Conservation (phyloP, 2,329 filamentous ascomycete genomes). For the Aspergillus pseudonomiae region DNA sequence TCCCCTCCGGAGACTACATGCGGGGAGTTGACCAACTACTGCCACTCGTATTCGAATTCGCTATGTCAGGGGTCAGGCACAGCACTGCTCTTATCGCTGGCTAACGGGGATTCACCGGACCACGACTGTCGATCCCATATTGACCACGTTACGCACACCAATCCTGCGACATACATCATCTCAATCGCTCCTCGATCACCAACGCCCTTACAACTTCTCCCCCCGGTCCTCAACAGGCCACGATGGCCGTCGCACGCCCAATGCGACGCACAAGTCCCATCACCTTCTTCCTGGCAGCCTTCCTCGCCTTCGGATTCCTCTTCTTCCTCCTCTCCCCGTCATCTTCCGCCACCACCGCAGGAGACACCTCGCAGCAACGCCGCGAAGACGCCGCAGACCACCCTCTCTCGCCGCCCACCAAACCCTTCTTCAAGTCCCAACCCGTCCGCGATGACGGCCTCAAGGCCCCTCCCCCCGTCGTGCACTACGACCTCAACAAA, state of each 20-base stretch:
- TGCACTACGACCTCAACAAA: slow-evolving; percentile 93
- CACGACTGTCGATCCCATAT: background rate
- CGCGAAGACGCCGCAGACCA: slow-evolving; percentile 65
- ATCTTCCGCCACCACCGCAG: slow-evolving; percentile 53
- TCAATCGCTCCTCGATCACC: slow-evolving; percentile 2
- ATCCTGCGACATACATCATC: slow-evolving; percentile 20
- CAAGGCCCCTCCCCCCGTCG: slow-evolving; percentile 75
- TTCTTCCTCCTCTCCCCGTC: slow-evolving; percentile 53
- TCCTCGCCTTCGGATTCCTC: slow-evolving; percentile 73
- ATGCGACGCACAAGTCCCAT: slow-evolving; percentile 79
- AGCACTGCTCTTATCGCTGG: slow-evolving; percentile 12
- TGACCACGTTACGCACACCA: slow-evolving; percentile 21
- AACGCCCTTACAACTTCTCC: slow-evolving; percentile 12
- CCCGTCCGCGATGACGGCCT: slow-evolving; percentile 50
- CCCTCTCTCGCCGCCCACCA: slow-evolving; percentile 72
- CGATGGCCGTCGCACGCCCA: slow-evolving; percentile 64
- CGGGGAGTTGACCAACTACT: background rate
- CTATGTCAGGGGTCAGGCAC: slow-evolving; percentile 14
- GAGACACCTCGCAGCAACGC: slow-evolving; percentile 53
- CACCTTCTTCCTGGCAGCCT: slow-evolving; percentile 70
- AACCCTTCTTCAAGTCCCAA: slow-evolving; percentile 71
- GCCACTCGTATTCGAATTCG: background rate
- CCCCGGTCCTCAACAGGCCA: slow-evolving; percentile 31
- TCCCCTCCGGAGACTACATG: background rate
- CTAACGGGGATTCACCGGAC: slow-evolving; percentile 11